phyloP scores from a whole-genome alignment of 169 alveolate species.

The Theileria annulata region DNA sequence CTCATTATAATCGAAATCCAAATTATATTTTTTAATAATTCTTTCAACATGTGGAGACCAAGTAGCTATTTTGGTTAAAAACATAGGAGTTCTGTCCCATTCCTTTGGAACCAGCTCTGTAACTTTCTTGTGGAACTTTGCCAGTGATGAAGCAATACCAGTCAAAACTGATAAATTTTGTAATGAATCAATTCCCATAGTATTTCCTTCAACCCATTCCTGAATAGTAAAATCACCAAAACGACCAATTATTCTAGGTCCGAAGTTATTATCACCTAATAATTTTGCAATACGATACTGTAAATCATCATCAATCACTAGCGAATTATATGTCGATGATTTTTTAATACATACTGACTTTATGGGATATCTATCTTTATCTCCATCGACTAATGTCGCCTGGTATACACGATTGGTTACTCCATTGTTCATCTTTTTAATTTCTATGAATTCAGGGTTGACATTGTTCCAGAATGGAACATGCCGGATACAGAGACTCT shows the following conservation, averaged over 20 bases:
- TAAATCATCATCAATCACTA: conserved; percentile 62
- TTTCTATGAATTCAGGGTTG: neutral
- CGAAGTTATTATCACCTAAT: conserved; percentile 69
- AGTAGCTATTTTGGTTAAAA: conserved; percentile 20
- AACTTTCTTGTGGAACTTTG: conserved; percentile 2
- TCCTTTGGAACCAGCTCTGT: conserved; percentile 37
- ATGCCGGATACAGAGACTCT: conserved; percentile 22
- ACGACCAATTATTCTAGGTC: conserved; percentile 69
- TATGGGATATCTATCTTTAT: neutral
- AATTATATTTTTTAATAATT: neutral
- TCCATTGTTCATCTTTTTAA: conserved; percentile 2
- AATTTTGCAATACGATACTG: conserved; percentile 72
- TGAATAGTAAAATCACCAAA: conserved; percentile 74
- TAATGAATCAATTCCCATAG: conserved; percentile 63
- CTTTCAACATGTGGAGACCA: conserved; percentile 24
- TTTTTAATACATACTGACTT: conserved; percentile 63
- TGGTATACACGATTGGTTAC: conserved; percentile 12
- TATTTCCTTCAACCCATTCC: conserved; percentile 79
- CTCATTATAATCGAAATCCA: neutral
- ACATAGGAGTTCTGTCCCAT: conserved; percentile 71
- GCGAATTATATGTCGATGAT: conserved; percentile 64
- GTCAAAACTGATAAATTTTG: conserved; percentile 64
- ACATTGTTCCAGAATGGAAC: conserved; percentile 32
- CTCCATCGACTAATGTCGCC: neutral
- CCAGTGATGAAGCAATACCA: conserved; percentile 66